Conservation (phyloP, 2,329 filamentous ascomycete genomes). For the Pseudogymnoascus sp. region DNA sequence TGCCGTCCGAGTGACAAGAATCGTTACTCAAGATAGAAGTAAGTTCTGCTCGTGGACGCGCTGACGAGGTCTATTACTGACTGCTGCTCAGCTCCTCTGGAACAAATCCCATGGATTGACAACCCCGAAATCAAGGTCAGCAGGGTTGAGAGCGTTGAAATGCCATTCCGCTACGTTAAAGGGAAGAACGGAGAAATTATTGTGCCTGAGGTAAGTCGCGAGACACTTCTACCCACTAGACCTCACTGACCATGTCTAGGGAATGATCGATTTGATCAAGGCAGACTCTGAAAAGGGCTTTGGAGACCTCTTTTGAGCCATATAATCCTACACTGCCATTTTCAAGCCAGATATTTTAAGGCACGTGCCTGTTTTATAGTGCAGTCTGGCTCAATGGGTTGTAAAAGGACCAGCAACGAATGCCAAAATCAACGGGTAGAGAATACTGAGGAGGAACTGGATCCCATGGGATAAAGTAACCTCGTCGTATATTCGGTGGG, state of each 20-base stretch:
- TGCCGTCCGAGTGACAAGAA: conserved; percentile 83
- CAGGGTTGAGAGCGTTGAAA: conserved; percentile 87
- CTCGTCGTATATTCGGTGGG: neutral
- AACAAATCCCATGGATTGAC: conserved; percentile 74
- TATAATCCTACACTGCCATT: neutral
- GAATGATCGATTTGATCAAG: conserved; percentile 89
- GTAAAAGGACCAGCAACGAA: neutral
- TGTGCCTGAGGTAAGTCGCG: conserved; percentile 70
- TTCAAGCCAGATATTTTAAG: neutral
- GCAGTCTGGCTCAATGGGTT: neutral
- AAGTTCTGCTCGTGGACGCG: conserved; percentile 24
- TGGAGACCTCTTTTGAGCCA: conserved; percentile 63
- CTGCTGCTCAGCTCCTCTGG: conserved; percentile 54
- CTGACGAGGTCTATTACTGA: conserved; percentile 4
- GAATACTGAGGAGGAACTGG: neutral
- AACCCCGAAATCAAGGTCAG: conserved; percentile 84
- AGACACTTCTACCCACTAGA: neutral
- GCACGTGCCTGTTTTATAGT: neutral
- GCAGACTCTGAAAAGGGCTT: conserved; percentile 91
- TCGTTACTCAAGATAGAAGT: conserved; percentile 81
- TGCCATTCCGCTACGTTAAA: conserved; percentile 95
- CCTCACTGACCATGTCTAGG: conserved; percentile 36
- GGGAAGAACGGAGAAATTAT: conserved; percentile 67
- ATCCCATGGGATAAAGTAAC: neutral
- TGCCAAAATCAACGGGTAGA: neutral